Percentiles rank a stretch among this genome's conserved stretches.
Conservation (phyloP, 192 early-diverging fungal species). For the Linnemannia exigua region DNA sequence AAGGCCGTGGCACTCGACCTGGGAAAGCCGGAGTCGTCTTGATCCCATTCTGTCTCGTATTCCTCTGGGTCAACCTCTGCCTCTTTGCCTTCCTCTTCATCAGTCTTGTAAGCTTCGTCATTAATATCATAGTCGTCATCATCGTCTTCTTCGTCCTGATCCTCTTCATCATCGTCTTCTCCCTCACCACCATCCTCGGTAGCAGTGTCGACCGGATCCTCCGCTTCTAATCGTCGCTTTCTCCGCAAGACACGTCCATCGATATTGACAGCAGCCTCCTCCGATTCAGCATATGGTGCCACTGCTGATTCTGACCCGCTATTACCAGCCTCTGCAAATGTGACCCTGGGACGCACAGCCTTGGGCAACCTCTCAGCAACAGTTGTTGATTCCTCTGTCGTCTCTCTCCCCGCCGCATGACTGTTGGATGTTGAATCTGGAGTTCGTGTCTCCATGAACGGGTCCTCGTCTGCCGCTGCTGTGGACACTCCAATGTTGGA, state of each 20-base stretch:
- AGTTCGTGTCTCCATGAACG: neutral
- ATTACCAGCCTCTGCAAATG: constrained; percentile 8
- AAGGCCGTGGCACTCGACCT: constrained; percentile 1
- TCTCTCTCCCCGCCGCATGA: neutral
- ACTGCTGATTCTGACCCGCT: neutral
- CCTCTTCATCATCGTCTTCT: constrained; percentile 47
- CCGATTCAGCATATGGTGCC: neutral
- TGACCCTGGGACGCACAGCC: neutral
- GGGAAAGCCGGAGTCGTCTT: constrained; percentile 13
- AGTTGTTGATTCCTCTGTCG: neutral
- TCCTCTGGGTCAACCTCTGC: constrained; percentile 16
- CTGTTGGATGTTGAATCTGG: neutral
- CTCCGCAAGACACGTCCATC: neutral
- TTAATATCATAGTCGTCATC: constrained; percentile 48
- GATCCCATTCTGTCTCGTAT: constrained; percentile 42
- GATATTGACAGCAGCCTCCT: neutral
- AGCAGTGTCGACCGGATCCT: constrained; percentile 5
- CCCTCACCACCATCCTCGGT: constrained; percentile 24
- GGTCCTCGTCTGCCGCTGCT: neutral
- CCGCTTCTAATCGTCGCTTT: constrained; percentile 25
- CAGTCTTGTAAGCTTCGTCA: constrained; percentile 38
- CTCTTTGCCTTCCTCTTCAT: constrained; percentile 21
- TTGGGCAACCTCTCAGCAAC: neutral
- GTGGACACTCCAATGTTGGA: neutral
- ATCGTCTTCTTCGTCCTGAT: constrained; percentile 22